A percentile compares a stretch with the other conserved stretches of the same genome.
phyloP scores from a whole-genome alignment of 73 alveolate genomes.

The Paramecium sonneborni region DNA sequence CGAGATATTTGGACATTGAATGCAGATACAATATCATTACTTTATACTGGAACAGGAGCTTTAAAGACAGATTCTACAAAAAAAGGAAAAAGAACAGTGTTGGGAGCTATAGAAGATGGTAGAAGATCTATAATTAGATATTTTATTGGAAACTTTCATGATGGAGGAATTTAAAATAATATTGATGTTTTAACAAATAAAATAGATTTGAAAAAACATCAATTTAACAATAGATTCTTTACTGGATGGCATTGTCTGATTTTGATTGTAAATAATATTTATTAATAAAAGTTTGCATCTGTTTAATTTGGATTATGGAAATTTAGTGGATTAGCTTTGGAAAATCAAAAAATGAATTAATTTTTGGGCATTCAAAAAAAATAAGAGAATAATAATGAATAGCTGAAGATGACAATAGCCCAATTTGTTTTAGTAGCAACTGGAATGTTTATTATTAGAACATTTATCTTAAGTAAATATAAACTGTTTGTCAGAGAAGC shows the following conservation, averaged over 20 bases:
- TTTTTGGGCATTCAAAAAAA: not conserved
- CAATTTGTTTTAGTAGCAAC: not conserved
- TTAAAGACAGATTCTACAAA: slow-evolving; percentile 95
- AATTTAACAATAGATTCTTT: not conserved
- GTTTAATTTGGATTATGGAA: not conserved
- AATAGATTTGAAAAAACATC: slow-evolving; percentile 14
- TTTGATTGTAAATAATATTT: not conserved
- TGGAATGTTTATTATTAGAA: not conserved
- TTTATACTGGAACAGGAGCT: slow-evolving; percentile 98
- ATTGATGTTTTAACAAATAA: slow-evolving; percentile 58
- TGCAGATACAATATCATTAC: slow-evolving; percentile 88
- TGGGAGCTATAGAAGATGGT: slow-evolving; percentile 95
- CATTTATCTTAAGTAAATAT: not conserved
- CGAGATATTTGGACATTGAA: slow-evolving; percentile 96
- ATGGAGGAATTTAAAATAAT: slow-evolving; percentile 84
- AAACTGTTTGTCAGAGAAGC: not conserved
- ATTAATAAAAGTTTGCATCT: not conserved
- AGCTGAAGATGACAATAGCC: not conserved
- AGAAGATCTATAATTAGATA: slow-evolving; percentile 83
- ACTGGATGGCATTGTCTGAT: not conserved
- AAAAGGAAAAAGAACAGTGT: slow-evolving; percentile 93
- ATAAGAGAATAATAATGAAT: not conserved
- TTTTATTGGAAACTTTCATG: slow-evolving; percentile 92
- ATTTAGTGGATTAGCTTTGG: not conserved
- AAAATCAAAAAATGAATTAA: not conserved